These are phyloP conservation scores for Aspergillus piperis DNA, from an alignment of 2,329 filamentous ascomycete species.

Conservation along the genomic window DNA sequence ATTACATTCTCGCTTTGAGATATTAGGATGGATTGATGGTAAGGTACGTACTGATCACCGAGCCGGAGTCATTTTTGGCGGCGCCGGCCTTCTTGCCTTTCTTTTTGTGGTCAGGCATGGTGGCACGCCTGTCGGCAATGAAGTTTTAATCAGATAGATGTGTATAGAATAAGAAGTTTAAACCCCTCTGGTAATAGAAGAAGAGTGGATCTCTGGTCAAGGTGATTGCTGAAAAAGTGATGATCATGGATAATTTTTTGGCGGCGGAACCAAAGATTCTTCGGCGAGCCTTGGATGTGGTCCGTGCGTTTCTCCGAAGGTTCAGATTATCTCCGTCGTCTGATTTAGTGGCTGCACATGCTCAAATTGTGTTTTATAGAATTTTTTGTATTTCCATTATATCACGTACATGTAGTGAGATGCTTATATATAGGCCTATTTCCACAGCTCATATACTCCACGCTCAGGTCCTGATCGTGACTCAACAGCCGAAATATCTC, in stretches of 20 bases:
- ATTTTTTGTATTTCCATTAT: background rate
- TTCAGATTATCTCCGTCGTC: constrained; percentile 4
- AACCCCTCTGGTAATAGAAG: background rate
- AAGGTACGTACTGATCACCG: constrained; percentile 42
- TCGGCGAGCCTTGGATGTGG: constrained; percentile 25
- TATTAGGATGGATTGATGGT: background rate
- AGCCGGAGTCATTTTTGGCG: constrained; percentile 30
- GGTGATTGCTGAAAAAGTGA: background rate
- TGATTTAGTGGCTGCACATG: background rate
- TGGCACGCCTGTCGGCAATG: constrained; percentile 5
- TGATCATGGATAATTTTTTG: constrained; percentile 3
- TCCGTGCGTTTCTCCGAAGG: constrained; percentile 26
- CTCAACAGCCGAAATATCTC: constrained; percentile 82
- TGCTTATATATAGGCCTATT: constrained; percentile 1
- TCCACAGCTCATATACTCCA: background rate
- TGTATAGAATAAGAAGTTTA: background rate
- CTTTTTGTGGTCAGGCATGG: constrained; percentile 42
- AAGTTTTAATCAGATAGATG: background rate
- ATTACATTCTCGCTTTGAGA: background rate
- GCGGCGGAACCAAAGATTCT: constrained; percentile 24
- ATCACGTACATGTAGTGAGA: background rate
- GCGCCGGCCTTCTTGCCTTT: constrained; percentile 39
- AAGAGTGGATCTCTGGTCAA: background rate
- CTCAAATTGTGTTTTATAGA: background rate
- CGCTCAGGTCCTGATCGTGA: background rate